Percentiles rank a stretch among this genome's conserved stretches.
phyloP scores from a whole-genome alignment of 2,329 filamentous ascomycete genomes.

The Cladosporium sp. region DNA sequence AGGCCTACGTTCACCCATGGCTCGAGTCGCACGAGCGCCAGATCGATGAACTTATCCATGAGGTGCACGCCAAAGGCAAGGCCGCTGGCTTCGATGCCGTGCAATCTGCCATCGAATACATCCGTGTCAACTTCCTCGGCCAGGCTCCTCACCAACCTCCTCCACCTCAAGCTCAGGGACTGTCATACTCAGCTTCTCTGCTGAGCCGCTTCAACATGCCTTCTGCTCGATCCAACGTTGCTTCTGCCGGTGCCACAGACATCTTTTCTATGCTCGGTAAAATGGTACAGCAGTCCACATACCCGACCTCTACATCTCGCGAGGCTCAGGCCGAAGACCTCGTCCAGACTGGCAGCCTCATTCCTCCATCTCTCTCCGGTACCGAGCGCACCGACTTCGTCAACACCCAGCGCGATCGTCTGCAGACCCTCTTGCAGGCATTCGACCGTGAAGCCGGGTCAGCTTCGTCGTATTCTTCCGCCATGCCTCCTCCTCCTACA shows the following conservation, averaged over 20 bases:
- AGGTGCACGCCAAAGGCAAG: slow-evolving; percentile 75
- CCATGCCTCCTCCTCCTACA: slow-evolving; percentile 28
- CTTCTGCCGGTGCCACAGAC: slow-evolving; percentile 57
- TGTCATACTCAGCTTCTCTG: slow-evolving; percentile 74
- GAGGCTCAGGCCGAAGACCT: slow-evolving; percentile 53
- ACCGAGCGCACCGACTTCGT: slow-evolving; percentile 76
- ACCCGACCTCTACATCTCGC: slow-evolving; percentile 39
- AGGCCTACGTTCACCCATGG: slow-evolving; percentile 83
- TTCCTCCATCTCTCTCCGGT: slow-evolving; percentile 69
- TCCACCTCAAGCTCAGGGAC: slow-evolving; percentile 48
- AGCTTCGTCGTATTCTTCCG: slow-evolving; percentile 18
- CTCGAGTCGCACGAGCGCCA: slow-evolving; percentile 80
- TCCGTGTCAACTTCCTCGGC: slow-evolving; percentile 78
- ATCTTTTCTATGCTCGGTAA: slow-evolving; percentile 77
- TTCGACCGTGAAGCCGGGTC: slow-evolving; percentile 72
- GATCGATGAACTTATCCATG: slow-evolving; percentile 88
- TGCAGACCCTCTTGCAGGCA: slow-evolving; percentile 72
- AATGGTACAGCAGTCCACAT: slow-evolving; percentile 61
- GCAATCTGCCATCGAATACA: slow-evolving; percentile 51
- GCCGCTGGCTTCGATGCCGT: slow-evolving; percentile 68
- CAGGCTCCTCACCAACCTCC: slow-evolving; percentile 63
- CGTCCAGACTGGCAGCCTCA: slow-evolving; percentile 62
- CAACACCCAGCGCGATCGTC: slow-evolving; percentile 73
- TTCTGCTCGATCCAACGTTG: slow-evolving; percentile 58
- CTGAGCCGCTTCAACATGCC: slow-evolving; percentile 87